Evolutionary conservation across 306 rosid species (phyloP).

Genomic region (Cucurbita maxima): DNA sequence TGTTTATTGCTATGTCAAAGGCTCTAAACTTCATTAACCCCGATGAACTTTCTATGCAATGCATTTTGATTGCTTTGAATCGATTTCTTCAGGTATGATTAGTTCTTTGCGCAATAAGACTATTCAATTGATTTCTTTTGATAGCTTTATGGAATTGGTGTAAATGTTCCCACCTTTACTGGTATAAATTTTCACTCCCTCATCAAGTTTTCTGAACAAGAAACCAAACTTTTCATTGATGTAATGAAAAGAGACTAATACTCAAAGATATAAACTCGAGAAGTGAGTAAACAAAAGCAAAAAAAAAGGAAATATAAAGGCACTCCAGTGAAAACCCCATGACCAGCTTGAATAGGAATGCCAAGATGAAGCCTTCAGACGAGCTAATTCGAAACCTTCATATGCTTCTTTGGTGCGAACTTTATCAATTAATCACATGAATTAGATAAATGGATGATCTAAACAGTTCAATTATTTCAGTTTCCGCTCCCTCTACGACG

Average conservation of each 20-base stretch:
- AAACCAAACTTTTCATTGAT: no score
- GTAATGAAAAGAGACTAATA: background rate
- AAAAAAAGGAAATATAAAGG: background rate
- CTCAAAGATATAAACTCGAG: background rate
- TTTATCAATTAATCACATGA: no score
- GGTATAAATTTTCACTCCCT: background rate
- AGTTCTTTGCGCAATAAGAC: background rate
- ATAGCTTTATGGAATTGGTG: background rate
- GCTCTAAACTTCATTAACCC: conserved; percentile 97
- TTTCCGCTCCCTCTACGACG: background rate
- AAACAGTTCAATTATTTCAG: background rate
- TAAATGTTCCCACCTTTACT: background rate
- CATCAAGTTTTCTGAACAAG: background rate
- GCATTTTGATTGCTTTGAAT: conserved; percentile 90
- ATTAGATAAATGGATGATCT: background rate
- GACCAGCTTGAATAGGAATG: background rate
- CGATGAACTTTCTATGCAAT: conserved; percentile 98
- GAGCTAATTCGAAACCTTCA: background rate
- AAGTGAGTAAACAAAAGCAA: background rate
- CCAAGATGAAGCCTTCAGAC: background rate
- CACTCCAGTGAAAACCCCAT: background rate
- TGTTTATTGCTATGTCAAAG: conserved; percentile 97
- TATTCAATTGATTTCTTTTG: background rate
- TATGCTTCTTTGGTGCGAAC: no score
- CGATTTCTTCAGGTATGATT: conserved; percentile 84